Conservation (phyloP, 2,329 filamentous ascomycete genomes). For the Nemania bipapillata region DNA sequence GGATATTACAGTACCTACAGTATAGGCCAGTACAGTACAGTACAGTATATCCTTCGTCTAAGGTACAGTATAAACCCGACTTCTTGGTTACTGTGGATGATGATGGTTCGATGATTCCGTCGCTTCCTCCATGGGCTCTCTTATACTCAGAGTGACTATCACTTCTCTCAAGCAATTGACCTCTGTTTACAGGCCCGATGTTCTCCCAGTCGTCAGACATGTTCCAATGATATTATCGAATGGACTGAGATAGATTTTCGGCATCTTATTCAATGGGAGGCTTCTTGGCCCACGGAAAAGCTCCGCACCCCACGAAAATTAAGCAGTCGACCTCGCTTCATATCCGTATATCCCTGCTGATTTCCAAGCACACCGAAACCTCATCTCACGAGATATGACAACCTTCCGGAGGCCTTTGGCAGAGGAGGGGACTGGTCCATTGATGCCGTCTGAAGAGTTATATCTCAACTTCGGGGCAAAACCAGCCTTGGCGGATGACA, state of each 20-base stretch:
- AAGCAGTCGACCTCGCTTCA: constrained; percentile 45
- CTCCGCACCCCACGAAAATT: constrained; percentile 45
- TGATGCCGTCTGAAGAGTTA: constrained; percentile 47
- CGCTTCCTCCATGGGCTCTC: constrained; percentile 26
- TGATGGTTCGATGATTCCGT: constrained; percentile 41
- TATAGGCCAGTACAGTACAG: too few species aligned
- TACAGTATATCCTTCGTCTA: constrained; percentile 20
- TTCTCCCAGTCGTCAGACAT: constrained; percentile 37
- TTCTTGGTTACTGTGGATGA: constrained; percentile 34
- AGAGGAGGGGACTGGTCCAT: constrained; percentile 45
- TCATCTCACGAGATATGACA: constrained; percentile 49
- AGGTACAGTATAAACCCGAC: constrained; percentile 40
- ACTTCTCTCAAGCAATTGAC: constrained; percentile 37
- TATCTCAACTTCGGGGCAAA: constrained; percentile 48
- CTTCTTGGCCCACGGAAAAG: constrained; percentile 37
- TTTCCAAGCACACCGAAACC: constrained; percentile 39
- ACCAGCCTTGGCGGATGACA: constrained; percentile 42
- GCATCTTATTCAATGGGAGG: constrained; percentile 47
- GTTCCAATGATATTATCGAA: constrained; percentile 40
- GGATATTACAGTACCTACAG: constrained; percentile 1
- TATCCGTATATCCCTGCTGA: constrained; percentile 49
- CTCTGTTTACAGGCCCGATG: constrained; percentile 34
- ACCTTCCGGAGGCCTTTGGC: constrained; percentile 44
- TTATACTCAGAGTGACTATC: constrained; percentile 1
- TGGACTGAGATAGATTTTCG: constrained; percentile 38